phyloP scores from a whole-genome alignment of 805 yeast genomes.

The Suhomyces sp. region DNA sequence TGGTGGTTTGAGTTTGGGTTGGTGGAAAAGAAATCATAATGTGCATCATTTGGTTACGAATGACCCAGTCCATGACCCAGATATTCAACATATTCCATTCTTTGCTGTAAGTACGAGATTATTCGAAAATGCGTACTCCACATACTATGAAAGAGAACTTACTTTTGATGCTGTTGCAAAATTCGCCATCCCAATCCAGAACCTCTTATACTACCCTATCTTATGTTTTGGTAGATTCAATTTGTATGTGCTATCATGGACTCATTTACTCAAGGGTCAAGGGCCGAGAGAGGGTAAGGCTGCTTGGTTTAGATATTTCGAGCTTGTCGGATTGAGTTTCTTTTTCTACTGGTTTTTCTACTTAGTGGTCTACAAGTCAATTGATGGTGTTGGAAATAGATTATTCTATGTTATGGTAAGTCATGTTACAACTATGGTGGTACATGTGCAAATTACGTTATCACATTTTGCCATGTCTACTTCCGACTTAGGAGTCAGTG shows the following conservation, averaged over 20 bases:
- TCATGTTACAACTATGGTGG: slow-evolving; percentile 81
- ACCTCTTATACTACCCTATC: slow-evolving; percentile 73
- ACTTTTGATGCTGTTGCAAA: slow-evolving; percentile 69
- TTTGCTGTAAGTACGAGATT: slow-evolving; percentile 79
- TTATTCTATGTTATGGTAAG: slow-evolving; percentile 66
- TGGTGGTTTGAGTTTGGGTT: slow-evolving; percentile 88
- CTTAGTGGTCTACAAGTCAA: slow-evolving; percentile 47
- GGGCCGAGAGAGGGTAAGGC: slow-evolving; percentile 83
- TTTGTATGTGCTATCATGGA: slow-evolving; percentile 79
- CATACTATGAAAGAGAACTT: slow-evolving; percentile 69
- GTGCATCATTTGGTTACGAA: slow-evolving; percentile 92
- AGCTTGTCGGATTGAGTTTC: slow-evolving; percentile 63
- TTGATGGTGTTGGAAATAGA: slow-evolving; percentile 55
- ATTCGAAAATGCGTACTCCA: slow-evolving; percentile 69
- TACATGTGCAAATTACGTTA: slow-evolving; percentile 89
- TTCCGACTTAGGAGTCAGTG: slow-evolving; percentile 77
- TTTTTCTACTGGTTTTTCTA: slow-evolving; percentile 86
- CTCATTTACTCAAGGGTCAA: slow-evolving; percentile 65
- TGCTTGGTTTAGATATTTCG: slow-evolving; percentile 83
- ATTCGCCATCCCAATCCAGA: slow-evolving; percentile 59
- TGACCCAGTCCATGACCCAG: slow-evolving; percentile 93
- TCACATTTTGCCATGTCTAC: slow-evolving; percentile 95
- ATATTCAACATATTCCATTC: slow-evolving; percentile 88
- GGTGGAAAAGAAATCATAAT: slow-evolving; percentile 95
- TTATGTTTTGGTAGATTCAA: slow-evolving; percentile 84